Conservation (phyloP, 2,329 filamentous ascomycete species). For the Malbranchea zuffiana region DNA sequence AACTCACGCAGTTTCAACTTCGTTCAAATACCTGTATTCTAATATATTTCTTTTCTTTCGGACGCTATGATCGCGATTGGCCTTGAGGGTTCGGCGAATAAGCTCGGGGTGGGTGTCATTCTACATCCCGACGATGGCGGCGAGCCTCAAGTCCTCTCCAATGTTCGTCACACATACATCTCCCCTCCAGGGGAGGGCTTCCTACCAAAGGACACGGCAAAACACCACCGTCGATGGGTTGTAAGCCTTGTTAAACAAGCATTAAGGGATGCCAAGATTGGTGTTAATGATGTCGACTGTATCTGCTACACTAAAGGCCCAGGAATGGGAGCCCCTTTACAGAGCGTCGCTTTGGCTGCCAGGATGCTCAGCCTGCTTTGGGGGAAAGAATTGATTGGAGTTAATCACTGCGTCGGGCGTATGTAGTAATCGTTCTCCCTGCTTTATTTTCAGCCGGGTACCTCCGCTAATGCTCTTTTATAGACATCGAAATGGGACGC, state of each 20-base stretch:
- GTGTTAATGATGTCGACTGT: slow-evolving; percentile 62
- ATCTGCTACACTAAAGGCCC: slow-evolving; percentile 94
- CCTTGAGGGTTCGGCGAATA: slow-evolving; percentile 93
- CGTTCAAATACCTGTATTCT: background rate
- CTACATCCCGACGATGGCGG: slow-evolving; percentile 51
- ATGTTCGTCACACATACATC: slow-evolving; percentile 86
- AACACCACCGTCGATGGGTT: slow-evolving; percentile 81
- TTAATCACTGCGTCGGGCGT: slow-evolving; percentile 95
- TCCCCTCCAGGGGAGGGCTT: slow-evolving; percentile 90
- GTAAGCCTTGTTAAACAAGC: slow-evolving; percentile 69
- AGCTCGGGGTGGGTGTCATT: slow-evolving; percentile 89
- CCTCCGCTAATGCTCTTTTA: background rate
- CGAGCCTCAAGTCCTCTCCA: slow-evolving; percentile 66
- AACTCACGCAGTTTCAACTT: background rate
- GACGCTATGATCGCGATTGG: slow-evolving; percentile 59
- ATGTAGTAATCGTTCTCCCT: slow-evolving; percentile 21
- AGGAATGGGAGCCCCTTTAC: slow-evolving; percentile 89
- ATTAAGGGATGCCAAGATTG: slow-evolving; percentile 56
- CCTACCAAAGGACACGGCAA: slow-evolving; percentile 89
- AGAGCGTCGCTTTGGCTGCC: slow-evolving; percentile 74
- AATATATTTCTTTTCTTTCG: background rate
- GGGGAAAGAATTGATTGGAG: slow-evolving; percentile 78
- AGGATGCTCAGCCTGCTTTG: slow-evolving; percentile 73
- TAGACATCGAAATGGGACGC: slow-evolving; percentile 92
- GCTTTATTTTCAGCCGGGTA: background rate